Conservation (phyloP, 2,329 filamentous ascomycete genomes). For the Didymella lethalis region DNA sequence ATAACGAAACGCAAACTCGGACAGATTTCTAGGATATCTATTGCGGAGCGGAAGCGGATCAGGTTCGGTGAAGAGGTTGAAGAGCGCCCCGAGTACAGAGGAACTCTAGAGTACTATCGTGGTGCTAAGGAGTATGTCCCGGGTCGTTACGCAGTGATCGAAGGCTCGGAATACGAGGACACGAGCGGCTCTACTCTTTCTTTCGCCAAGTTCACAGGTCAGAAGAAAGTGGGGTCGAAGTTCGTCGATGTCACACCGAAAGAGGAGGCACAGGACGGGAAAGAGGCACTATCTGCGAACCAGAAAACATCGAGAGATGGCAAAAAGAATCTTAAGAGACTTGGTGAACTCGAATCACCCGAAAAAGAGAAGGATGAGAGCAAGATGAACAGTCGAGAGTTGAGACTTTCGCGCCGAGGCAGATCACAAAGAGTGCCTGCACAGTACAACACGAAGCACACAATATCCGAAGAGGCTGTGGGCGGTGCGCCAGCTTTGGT, state of each 20-base stretch:
- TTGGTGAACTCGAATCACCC: background rate
- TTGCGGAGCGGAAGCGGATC: conserved; percentile 25
- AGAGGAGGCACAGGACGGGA: conserved; percentile 23
- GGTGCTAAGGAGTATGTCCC: conserved; percentile 31
- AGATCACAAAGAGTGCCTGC: background rate
- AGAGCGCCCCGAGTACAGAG: conserved; percentile 30
- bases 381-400: background rate
- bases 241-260: conserved; percentile 35
- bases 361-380: no score
- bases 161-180: conserved; percentile 38
- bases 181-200: conserved; percentile 35
- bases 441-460: background rate
- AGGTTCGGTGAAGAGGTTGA: conserved; percentile 32
- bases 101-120: conserved; percentile 27
- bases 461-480: background rate
- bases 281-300: background rate
- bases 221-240: conserved; percentile 31
- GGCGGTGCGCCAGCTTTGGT: background rate
- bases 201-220: conserved; percentile 36
- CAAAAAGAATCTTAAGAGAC: background rate
- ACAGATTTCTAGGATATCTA: background rate
- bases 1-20: background rate
- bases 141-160: conserved; percentile 38
- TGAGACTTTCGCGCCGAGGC: background rate
- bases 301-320: background rate